Evolutionary conservation across 2,329 filamentous ascomycete species (phyloP), one percentile per base, ranked within the genome.

Genomic region (Claviceps sp.): DNA sequence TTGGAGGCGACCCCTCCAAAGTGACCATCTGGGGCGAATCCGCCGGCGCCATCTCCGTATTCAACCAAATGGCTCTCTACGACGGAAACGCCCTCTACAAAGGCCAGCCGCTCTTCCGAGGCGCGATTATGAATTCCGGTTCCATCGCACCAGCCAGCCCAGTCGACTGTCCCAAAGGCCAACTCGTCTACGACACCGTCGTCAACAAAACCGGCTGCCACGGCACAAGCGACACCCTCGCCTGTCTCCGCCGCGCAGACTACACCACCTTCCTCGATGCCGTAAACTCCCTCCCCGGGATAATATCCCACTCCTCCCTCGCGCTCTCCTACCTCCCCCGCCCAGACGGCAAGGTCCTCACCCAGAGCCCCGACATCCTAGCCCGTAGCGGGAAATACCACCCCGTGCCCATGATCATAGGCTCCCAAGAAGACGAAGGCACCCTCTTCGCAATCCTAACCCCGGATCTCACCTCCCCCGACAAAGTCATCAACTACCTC

Each of bases 1-100:
- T 85, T 58, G 82, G 82, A 1, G 82, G 82, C 1, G 79, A 84
- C 59, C 76, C 79, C 0, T 62, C 64, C 0, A 78, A 76, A 53
- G 78, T 83, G 4, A 83, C 79, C 0, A 76, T 83, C 39, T 80
- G 74, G 71, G 80, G 80, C 1, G 74, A 82, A 57, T 71, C 67
- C 1, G 73, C 76, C 0, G 75, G 75, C 2, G 64, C 68, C 0
- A 79, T 81, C 46, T 81, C 77, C 0, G 77, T 80, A 45, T 73
- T 79, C 1, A 47, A 52, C 43, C 34, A 44, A n/a, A 44, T 52
- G 38, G 13, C 42, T 13, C 70, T 90, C 11, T 88, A 86, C 57
- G 77, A 80, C 37, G 86, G 87, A 6, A 72, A 91, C 64, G 78
- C 80, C 29, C 43, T 11, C 9, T 38, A 38, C n/a, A 38, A 37